Percentiles rank a stretch among this genome's conserved stretches.
Evolutionary conservation across 768 basidiomycete species (phyloP).

Genomic region (Cystofilobasidium bisporidii): DNA sequence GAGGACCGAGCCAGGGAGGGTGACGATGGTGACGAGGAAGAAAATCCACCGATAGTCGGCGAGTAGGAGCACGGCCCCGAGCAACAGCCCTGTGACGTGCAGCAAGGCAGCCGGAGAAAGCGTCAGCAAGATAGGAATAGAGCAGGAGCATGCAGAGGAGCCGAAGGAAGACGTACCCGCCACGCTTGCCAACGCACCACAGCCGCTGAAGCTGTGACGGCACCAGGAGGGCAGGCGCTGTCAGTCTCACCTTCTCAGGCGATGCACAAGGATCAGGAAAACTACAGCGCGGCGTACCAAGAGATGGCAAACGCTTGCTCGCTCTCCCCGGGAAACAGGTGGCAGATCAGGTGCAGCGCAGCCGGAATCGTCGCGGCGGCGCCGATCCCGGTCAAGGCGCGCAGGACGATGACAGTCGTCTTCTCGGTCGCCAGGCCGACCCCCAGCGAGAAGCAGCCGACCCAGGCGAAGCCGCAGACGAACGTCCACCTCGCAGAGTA

Average conservation of each 20-base stretch:
- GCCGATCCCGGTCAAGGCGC: conserved; percentile 35
- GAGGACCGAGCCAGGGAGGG: conserved; percentile 24
- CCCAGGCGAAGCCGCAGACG: conserved; percentile 36
- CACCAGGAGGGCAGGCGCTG: too few relatives aligned
- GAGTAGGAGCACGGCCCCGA: conserved; percentile 29
- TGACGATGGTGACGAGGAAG: conserved; percentile 26
- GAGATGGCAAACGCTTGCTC: conserved; percentile 27
- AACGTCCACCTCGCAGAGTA: conserved; percentile 36
- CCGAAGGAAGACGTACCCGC: background rate
- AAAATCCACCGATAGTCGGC: conserved; percentile 30
- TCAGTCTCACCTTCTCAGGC: too few relatives aligned
- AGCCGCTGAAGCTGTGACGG: conserved; percentile 12
- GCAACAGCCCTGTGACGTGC: conserved; percentile 30
- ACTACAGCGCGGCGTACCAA: conserved; percentile 20
- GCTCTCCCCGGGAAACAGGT: conserved; percentile 25
- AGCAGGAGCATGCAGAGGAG: too few relatives aligned
- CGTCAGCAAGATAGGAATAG: too few relatives aligned
- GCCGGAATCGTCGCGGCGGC: conserved; percentile 34
- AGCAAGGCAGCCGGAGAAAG: too few relatives aligned
- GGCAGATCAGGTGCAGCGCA: conserved; percentile 28
- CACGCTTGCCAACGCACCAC: conserved; percentile 30
- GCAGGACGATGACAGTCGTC: conserved; percentile 37
- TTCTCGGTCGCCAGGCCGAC: conserved; percentile 36
- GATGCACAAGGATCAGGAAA: background rate
- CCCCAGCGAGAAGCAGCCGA: conserved; percentile 36